phyloP scores from a whole-genome alignment of 345 rosid genomes.

The Carallia pectinifolia region DNA sequence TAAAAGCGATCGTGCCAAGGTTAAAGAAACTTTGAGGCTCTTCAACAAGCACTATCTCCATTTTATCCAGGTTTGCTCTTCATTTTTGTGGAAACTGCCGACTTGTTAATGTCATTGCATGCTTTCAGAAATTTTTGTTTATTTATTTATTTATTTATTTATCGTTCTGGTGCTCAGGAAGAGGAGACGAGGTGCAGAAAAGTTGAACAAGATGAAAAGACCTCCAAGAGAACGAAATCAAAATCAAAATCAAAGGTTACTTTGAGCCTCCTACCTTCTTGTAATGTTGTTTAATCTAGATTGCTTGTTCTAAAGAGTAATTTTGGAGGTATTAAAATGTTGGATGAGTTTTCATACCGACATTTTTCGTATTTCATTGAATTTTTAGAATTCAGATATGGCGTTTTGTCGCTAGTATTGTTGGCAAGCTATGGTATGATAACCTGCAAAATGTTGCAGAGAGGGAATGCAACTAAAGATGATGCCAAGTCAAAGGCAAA shows the following conservation, averaged over 20 bases:
- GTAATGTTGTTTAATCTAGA: background rate
- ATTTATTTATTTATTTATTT: background rate
- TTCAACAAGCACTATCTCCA: slow-evolving; percentile 89
- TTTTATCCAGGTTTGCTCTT: slow-evolving; percentile 57
- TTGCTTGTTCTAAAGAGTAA: background rate
- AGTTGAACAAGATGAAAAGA: slow-evolving; percentile 20
- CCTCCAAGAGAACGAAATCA: slow-evolving; percentile 28
- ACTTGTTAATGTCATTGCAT: background rate
- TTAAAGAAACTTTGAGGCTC: slow-evolving; percentile 61
- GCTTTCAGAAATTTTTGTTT: background rate
- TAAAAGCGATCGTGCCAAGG: slow-evolving; percentile 54
- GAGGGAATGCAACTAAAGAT: slow-evolving; percentile 27
- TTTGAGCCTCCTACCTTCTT: background rate
- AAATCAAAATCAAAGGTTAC: slow-evolving; percentile 41
- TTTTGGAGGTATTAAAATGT: no score
- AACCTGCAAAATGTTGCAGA: slow-evolving; percentile 32
- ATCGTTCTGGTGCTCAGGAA: slow-evolving; percentile 32
- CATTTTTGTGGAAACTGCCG: background rate
- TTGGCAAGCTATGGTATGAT: background rate
- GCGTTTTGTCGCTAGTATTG: no score
- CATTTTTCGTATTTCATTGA: background rate
- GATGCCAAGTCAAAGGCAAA: slow-evolving; percentile 31
- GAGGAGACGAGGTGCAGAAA: slow-evolving; percentile 55
- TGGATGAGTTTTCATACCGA: background rate
- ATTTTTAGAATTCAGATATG: no score